phyloP scores from a whole-genome alignment of 2,329 filamentous ascomycete genomes.

The Ophioceras dolichostomum region DNA sequence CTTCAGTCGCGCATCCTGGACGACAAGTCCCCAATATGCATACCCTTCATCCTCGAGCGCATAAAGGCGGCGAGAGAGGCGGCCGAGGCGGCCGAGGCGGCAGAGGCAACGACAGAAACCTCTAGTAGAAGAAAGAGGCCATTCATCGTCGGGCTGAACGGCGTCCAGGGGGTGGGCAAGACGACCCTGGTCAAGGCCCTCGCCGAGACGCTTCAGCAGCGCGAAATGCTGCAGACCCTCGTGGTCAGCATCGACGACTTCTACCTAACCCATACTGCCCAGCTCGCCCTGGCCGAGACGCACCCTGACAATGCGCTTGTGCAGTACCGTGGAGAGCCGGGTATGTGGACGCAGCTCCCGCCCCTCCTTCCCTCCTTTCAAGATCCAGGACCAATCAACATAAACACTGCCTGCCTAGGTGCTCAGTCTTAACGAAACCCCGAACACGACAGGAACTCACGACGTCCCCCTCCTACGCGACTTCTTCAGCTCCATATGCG shows the following conservation, averaged over 20 bases:
- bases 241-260: conserved; percentile 83
- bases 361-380: too few relatives aligned
- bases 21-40: conserved; percentile 67
- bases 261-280: conserved; percentile 63
- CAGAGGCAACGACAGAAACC: conserved; percentile 15
- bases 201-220: conserved; percentile 42
- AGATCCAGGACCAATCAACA: too few relatives aligned
- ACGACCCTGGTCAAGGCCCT: conserved; percentile 70
- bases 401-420: too few relatives aligned
- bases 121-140: conserved; percentile 31
- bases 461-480: conserved; percentile 52
- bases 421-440: too few relatives aligned
- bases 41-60: conserved; percentile 60
- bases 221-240: conserved; percentile 48
- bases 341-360: too few relatives aligned
- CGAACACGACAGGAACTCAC: conserved; percentile 39
- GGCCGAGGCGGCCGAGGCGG: conserved; percentile 19
- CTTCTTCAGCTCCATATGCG: conserved; percentile 49
- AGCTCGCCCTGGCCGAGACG: conserved; percentile 49
- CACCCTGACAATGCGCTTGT: conserved; percentile 64
- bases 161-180: conserved; percentile 86
- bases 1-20: conserved; percentile 41
- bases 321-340: conserved; percentile 73
- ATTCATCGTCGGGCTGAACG: conserved; percentile 81
- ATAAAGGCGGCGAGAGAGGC: conserved; percentile 17